Conservation (phyloP, 495 filamentous ascomycete genomes). For the Talaromyces nanjingensis region DNA sequence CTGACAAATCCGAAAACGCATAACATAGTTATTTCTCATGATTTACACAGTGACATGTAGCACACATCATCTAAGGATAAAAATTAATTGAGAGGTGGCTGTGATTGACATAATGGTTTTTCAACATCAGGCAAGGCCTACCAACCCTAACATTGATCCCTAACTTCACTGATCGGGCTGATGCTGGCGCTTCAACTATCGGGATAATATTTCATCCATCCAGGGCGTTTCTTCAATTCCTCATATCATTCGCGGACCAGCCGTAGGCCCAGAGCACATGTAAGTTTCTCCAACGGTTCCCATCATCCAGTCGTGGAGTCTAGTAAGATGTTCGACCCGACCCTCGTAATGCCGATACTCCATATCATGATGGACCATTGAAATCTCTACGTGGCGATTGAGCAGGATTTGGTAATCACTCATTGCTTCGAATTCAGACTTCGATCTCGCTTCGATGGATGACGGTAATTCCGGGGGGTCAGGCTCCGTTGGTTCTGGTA, state of each 20-base stretch:
- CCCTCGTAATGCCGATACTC: no score
- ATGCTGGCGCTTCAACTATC: neutral
- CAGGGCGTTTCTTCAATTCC: neutral
- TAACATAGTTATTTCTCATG: no score
- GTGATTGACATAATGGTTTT: neutral
- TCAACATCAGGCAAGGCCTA: neutral
- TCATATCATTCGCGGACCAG: no score
- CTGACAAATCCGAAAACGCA: neutral
- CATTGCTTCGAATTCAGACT: no score
- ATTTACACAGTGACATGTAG: neutral
- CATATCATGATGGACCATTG: no score
- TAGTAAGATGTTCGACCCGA: no score
- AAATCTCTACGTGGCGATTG: no score
- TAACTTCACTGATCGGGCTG: neutral
- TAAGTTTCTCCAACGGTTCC: neutral
- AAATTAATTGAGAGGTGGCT: neutral
- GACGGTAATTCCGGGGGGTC: no score
- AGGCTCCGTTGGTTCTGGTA: no score
- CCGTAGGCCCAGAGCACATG: neutral
- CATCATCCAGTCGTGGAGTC: no score
- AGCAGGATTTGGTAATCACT: no score
- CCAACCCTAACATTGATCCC: neutral
- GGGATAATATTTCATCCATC: neutral
- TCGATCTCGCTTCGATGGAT: no score
- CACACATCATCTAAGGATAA: neutral